These are phyloP conservation scores for Tricholoma hemisulphureum DNA, from an alignment of 768 basidiomycete species.

Conservation along the genomic window DNA sequence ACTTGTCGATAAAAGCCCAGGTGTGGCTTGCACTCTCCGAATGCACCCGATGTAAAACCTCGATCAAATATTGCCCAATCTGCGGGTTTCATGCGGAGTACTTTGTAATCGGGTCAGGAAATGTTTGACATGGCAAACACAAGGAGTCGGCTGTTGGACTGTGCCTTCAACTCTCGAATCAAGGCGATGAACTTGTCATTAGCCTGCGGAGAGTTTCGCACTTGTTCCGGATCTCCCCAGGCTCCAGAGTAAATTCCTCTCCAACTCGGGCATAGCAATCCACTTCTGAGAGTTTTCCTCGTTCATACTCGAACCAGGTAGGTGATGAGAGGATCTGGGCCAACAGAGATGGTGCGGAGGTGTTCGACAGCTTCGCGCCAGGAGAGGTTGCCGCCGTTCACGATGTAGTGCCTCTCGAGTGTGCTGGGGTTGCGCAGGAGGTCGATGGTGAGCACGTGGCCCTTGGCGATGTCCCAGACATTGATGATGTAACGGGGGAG, in stretches of 20 bases:
- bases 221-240: slow-evolving; percentile 41
- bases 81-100: slow-evolving; percentile 41
- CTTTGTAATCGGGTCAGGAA: slow-evolving; percentile 51
- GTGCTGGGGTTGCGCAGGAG: slow-evolving; percentile 22
- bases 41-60: slow-evolving; percentile 52
- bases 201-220: slow-evolving; percentile 45
- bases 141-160: slow-evolving; percentile 31
- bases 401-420: slow-evolving; percentile 27
- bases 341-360: not conserved
- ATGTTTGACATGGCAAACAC: slow-evolving; percentile 59
- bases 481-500: slow-evolving; percentile 31
- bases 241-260: slow-evolving; percentile 36
- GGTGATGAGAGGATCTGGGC: slow-evolving; percentile 44
- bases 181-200: slow-evolving; percentile 45
- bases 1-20: slow-evolving; percentile 53
- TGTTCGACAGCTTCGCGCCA: slow-evolving; percentile 28
- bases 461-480: slow-evolving; percentile 36
- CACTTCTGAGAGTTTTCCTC: slow-evolving; percentile 43
- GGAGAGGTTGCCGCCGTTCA: slow-evolving; percentile 26
- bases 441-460: slow-evolving; percentile 32
- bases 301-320: slow-evolving; percentile 56
- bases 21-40: slow-evolving; percentile 55
- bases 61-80: slow-evolving; percentile 50
- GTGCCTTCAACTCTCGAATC: slow-evolving; percentile 44
- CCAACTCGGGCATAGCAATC: slow-evolving; percentile 44